These are phyloP conservation scores for Eucalyptus polybractea DNA, from an alignment of 345 rosid genomes.

Conservation along the genomic window DNA sequence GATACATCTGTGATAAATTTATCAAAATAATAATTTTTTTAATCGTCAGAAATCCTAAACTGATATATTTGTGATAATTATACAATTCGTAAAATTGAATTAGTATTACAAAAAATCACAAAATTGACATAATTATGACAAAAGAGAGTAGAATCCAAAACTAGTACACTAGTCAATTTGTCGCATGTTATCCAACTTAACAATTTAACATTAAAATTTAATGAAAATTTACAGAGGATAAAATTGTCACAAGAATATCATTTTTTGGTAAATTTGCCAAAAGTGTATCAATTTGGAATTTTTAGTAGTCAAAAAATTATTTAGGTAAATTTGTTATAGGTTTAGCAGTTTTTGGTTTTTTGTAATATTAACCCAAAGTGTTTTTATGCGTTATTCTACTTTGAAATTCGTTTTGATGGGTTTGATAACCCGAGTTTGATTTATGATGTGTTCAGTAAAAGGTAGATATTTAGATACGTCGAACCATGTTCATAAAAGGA, in stretches of 20 bases:
- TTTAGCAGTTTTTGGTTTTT: no score
- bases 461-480: no score
- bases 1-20: rapidly evolving
- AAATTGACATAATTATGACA: rapidly evolving
- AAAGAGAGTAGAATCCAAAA: rapidly evolving
- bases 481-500: neutral
- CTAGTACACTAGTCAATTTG: rapidly evolving
- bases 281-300: rapidly evolving
- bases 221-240: rapidly evolving
- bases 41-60: rapidly evolving
- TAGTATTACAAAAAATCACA: no score
- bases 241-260: rapidly evolving
- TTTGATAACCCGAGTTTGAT: neutral
- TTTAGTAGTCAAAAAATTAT: no score
- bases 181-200: rapidly evolving
- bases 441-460: neutral
- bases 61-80: no score
- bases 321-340: no score
- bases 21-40: no score
- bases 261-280: rapidly evolving
- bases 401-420: neutral
- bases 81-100: rapidly evolving
- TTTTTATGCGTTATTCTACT: neutral
- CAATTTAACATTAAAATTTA: no score
- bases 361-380: neutral